These are phyloP conservation scores for Tulasnella sp. DNA, from an alignment of 768 basidiomycete species.

Conservation along the genomic window DNA sequence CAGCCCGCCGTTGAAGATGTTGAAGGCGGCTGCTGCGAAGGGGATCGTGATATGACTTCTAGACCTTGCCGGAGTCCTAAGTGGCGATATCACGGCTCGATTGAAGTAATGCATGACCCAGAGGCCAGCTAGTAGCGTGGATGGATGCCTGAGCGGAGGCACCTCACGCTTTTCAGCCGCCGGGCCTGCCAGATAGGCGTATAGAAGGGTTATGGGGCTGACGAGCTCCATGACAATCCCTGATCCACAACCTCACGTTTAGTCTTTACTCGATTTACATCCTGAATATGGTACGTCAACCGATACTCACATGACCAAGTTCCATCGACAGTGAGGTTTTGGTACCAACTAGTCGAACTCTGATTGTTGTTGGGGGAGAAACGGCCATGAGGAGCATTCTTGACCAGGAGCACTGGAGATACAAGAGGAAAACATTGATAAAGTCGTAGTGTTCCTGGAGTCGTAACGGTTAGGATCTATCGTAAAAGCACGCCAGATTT, in stretches of 20 bases:
- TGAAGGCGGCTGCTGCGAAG: constrained; percentile 48
- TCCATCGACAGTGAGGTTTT: background rate
- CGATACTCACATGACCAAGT: background rate
- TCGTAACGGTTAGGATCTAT: background rate
- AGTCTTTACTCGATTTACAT: background rate
- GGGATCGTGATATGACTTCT: constrained; percentile 60
- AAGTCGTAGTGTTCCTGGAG: background rate
- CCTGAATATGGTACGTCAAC: too few relatives aligned
- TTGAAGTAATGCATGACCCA: constrained; percentile 74
- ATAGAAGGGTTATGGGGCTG: background rate
- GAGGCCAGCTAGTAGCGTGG: constrained; percentile 41
- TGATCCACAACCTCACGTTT: background rate
- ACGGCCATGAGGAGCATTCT: background rate
- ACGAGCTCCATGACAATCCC: constrained; percentile 4
- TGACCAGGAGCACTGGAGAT: background rate
- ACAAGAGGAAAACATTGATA: background rate
- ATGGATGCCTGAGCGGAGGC: constrained; percentile 20
- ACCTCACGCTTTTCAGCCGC: background rate
- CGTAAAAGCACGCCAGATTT: too few relatives aligned
- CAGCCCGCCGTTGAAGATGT: constrained; percentile 56
- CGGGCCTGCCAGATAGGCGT: background rate
- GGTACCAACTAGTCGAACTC: background rate
- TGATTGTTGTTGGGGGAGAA: background rate
- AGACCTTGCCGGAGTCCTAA: constrained; percentile 69
- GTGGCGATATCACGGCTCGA: constrained; percentile 65